Base-by-base conservation (phyloP, 352 stramenopile species). In the Phytophthora pini region DNA sequence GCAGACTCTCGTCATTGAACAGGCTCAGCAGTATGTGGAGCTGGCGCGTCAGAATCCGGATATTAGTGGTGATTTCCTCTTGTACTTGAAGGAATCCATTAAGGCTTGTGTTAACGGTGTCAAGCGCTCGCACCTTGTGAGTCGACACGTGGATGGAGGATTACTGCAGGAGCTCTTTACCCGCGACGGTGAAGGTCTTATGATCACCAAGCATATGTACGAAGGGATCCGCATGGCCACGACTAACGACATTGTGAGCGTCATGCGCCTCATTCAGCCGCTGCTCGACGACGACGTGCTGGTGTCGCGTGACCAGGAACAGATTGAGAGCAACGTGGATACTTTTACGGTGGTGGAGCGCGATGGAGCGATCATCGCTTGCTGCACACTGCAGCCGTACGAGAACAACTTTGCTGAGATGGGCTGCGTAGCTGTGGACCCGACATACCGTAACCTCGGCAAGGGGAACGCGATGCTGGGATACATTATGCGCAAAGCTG, bases 131-230 rank as follows among this genome's bases (percentile, higher is more conserved):
- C 89, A 97, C 54, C 61, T 97, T 48, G 88, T 97, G 22, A 95
- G 84, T 40, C 85, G 89, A 41, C 86, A 96, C 56, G 80, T 93
- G 5, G 83, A 97, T 51, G 89, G 89, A 36, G 95, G 91, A 3
- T 74, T 99, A 32, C 74, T 99, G 22, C 89, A 98, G 69, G 97
- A 99, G 76, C 82, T 99, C n/a, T 99, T 98, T 73, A 99, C 97
- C 20, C 92, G 96, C 50, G 97, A 99, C 75, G 97, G 97, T 46
- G 87, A 95, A 62, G 97, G 97, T 9, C 94, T 98, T 27, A 97
- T 99, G 71, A 98, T 99, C 70, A 98, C 89, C 34, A 90, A 97
- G 69, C 94, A 99, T 74, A 94, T 99, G 68, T 99, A 99, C 71
- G 97, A 99, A 75, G 94, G 95, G 20, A 97, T 98, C 56, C 87